These are phyloP conservation scores for Austroboletus novae-zelandiae DNA, from an alignment of 1,284 basidiomycete genomes.

Conservation along the genomic window DNA sequence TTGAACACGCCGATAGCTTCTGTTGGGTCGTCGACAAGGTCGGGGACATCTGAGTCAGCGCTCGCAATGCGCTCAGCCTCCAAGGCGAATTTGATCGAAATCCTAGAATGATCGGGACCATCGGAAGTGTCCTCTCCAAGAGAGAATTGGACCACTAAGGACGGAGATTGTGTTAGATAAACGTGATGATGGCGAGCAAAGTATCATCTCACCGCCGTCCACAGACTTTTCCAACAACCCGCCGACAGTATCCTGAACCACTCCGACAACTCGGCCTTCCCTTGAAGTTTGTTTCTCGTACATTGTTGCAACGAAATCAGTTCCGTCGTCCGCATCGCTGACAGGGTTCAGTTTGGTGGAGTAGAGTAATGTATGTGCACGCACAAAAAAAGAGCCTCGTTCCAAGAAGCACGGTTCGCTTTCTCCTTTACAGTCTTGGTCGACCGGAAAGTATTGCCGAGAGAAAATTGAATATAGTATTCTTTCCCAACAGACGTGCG, in stretches of 20 bases:
- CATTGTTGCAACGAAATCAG: no score
- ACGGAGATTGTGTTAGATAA: background rate
- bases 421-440: background rate
- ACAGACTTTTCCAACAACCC: background rate
- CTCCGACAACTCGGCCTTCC: background rate
- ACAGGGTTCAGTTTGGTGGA: no score
- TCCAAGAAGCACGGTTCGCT: background rate
- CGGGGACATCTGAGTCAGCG: background rate
- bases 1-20: no score
- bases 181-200: no score
- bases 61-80: no score
- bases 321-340: constrained; percentile 6
- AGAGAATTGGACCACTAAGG: no score
- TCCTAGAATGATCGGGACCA: background rate
- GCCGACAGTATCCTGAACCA: background rate
- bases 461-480: background rate
- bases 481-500: background rate
- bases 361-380: background rate
- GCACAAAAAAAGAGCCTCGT: constrained; percentile 4
- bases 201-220: background rate
- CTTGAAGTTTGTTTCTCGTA: no score
- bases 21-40: background rate
- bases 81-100: background rate
- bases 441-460: background rate
- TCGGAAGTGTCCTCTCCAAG: background rate